A percentile compares a stretch with the other conserved stretches of the same genome.
Conservation (phyloP, 352 stramenopile species). For the Pythium brassicae region DNA sequence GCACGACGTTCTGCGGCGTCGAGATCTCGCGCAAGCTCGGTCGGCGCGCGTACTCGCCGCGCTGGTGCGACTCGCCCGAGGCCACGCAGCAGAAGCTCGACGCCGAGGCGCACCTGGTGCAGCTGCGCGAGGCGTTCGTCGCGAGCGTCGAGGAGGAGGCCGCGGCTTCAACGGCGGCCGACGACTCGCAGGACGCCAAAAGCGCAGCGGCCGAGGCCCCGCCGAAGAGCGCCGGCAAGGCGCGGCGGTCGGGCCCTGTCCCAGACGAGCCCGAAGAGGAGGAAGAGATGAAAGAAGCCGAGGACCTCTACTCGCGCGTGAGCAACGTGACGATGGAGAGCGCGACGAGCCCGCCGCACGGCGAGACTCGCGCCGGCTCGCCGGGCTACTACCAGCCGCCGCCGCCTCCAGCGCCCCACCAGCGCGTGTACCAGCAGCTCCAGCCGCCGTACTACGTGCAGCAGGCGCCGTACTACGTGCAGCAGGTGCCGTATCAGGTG, state of each 20-base stretch:
- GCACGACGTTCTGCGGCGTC: slow-evolving; percentile 51
- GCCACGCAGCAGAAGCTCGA: slow-evolving; percentile 35
- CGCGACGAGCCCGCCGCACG: neutral
- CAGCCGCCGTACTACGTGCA: neutral
- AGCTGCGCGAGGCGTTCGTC: slow-evolving; percentile 44
- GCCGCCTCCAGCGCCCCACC: neutral
- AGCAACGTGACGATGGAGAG: slow-evolving; percentile 2
- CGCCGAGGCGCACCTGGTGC: slow-evolving; percentile 31
- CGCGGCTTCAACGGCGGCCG: neutral
- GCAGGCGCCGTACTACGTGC: neutral
- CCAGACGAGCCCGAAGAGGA: neutral
- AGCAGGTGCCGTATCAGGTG: neutral
- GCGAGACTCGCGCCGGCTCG: neutral
- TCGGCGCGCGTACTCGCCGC: slow-evolving; percentile 62
- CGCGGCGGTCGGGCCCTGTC: neutral
- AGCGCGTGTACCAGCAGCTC: neutral
- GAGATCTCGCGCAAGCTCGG: slow-evolving; percentile 76
- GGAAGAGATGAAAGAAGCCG: neutral
- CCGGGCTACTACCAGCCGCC: neutral
- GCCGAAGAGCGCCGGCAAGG: neutral
- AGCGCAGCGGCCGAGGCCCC: neutral
- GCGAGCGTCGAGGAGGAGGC: slow-evolving; percentile 58
- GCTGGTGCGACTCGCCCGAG: slow-evolving; percentile 35
- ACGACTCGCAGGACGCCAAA: neutral
- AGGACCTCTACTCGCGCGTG: neutral